phyloP scores from a whole-genome alignment of 2,329 filamentous ascomycete species.

The Sclerotinia subarctica region DNA sequence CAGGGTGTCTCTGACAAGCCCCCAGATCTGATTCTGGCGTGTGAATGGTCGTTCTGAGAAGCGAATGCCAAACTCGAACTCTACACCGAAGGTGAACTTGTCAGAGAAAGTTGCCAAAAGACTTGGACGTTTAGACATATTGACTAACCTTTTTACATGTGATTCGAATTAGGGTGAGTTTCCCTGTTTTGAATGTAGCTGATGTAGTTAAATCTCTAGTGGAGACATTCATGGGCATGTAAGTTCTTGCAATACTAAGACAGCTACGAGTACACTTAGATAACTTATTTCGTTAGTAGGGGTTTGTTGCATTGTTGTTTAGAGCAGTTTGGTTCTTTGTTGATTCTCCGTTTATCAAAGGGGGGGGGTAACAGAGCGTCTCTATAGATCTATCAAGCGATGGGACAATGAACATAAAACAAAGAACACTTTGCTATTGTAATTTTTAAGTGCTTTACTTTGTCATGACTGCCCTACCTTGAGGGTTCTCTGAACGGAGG shows the following conservation, averaged over 20 bases:
- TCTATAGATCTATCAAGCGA: neutral
- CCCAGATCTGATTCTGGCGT: too few species aligned
- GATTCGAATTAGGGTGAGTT: neutral
- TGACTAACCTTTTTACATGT: neutral
- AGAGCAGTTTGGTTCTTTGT: neutral
- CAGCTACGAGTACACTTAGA: neutral
- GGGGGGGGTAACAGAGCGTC: too few species aligned
- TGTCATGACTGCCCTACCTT: too few species aligned
- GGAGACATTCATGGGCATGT: neutral
- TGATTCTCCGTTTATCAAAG: neutral
- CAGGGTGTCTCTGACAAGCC: neutral
- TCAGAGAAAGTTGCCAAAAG: neutral
- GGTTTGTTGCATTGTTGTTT: neutral
- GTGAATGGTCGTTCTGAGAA: neutral
- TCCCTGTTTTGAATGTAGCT: neutral
- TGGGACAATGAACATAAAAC: neutral
- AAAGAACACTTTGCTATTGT: neutral
- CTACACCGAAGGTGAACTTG: constrained; percentile 11
- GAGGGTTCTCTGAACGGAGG: too few species aligned
- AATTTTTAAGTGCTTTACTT: too few species aligned
- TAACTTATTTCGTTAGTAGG: neutral
- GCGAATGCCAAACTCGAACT: constrained; percentile 11
- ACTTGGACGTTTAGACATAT: neutral
- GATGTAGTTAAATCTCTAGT: neutral
- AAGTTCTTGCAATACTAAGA: too few species aligned